A percentile compares a stretch with the other conserved stretches of the same genome.
These are phyloP conservation scores for Pichia membranifaciens DNA, from an alignment of 805 yeast genomes.

Conservation along the genomic window DNA sequence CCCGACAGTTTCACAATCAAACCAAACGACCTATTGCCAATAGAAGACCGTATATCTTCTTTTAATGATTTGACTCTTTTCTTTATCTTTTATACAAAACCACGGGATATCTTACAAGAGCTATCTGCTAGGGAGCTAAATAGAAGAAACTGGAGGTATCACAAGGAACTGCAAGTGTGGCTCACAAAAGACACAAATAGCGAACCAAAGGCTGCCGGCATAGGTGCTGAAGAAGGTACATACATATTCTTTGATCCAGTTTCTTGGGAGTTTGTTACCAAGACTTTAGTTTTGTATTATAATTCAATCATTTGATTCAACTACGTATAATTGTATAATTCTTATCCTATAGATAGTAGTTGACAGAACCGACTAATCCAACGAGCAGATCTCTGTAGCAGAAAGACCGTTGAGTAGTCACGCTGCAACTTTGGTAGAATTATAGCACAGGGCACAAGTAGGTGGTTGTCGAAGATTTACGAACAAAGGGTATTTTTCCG, in stretches of 20 bases:
- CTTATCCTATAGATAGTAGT: too few relatives aligned
- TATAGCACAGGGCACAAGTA: too few relatives aligned
- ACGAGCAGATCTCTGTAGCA: too few relatives aligned
- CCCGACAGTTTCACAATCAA: conserved; percentile 48
- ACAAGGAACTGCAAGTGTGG: conserved; percentile 94
- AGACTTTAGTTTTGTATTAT: conserved; percentile 53
- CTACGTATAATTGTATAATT: too few relatives aligned
- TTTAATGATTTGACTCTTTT: conserved; percentile 90
- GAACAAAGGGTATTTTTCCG: too few relatives aligned
- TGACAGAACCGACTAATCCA: too few relatives aligned
- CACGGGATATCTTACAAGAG: conserved; percentile 89
- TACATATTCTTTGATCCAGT: conserved; percentile 94
- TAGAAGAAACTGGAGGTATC: conserved; percentile 94
- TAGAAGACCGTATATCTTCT: conserved; percentile 41
- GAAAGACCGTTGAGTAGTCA: too few relatives aligned
- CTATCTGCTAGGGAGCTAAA: conserved; percentile 88
- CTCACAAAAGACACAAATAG: conserved; percentile 85
- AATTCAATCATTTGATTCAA: conserved; percentile 22
- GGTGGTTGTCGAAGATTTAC: too few relatives aligned
- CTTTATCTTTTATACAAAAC: conserved; percentile 88
- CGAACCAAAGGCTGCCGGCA: conserved; percentile 69
- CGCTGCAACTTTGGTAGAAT: too few relatives aligned
- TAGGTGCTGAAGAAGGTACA: conserved; percentile 82
- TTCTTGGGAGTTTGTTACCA: conserved; percentile 89
- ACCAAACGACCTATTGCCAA: conserved; percentile 20